Evolutionary conservation across 2,329 filamentous ascomycete genomes (phyloP).

Genomic region (Fusarium floridanum): DNA sequence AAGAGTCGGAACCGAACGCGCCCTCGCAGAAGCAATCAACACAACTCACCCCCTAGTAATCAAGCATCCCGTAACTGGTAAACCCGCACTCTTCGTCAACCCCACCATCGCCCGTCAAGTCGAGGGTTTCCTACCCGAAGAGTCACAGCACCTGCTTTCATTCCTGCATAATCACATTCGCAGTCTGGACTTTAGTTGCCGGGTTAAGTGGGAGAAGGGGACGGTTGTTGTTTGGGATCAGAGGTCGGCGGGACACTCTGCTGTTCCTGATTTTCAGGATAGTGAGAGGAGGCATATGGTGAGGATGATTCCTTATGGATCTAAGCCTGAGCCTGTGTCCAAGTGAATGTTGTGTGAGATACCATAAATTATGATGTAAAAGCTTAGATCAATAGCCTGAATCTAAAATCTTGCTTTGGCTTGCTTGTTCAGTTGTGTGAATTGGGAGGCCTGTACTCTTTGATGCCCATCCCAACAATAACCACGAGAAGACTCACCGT

Average conservation of each 20-base stretch:
- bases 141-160: slow-evolving; percentile 44
- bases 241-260: slow-evolving; percentile 42
- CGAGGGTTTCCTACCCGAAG: slow-evolving; percentile 47
- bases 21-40: slow-evolving; percentile 46
- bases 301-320: slow-evolving; percentile 48
- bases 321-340: slow-evolving; percentile 34
- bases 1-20: slow-evolving; percentile 46
- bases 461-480: not conserved
- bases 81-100: slow-evolving; percentile 47
- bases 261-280: slow-evolving; percentile 48
- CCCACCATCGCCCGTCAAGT: slow-evolving; percentile 48
- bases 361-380: not conserved
- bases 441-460: not conserved
- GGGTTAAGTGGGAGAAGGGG: slow-evolving; percentile 47
- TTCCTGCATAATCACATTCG: slow-evolving; percentile 49
- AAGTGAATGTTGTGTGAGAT: not conserved
- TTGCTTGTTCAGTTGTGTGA: not conserved
- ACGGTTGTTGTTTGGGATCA: slow-evolving; percentile 51
- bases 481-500: not conserved
- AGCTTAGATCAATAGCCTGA: not conserved
- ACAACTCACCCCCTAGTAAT: slow-evolving; percentile 48
- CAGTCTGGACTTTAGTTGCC: slow-evolving; percentile 50
- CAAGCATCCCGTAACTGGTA: slow-evolving; percentile 46
- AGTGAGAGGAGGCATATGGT: slow-evolving; percentile 50
- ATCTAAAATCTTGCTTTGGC: not conserved